phyloP scores from a whole-genome alignment of 176 grass and related monocot genomes.

The Carex scoparia region DNA sequence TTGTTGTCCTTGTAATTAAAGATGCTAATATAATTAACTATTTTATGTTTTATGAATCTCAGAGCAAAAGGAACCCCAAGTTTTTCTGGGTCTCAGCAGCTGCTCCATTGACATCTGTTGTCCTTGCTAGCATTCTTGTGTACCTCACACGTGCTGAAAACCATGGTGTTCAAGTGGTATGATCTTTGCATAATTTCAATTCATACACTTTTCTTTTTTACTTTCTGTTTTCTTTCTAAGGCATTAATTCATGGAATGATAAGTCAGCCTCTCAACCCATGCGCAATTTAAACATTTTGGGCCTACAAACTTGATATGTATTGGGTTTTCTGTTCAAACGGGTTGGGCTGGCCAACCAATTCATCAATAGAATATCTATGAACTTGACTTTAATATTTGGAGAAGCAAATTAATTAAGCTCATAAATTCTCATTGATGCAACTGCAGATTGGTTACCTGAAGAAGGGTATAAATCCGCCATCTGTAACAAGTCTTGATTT shows the following conservation, averaged over 20 bases:
- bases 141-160: constrained; percentile 84
- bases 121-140: constrained; percentile 70
- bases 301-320: background rate
- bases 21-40: background rate
- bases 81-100: constrained; percentile 88
- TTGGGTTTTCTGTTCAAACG: constrained; percentile 1
- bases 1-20: background rate
- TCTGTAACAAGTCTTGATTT: constrained; percentile 59
- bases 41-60: constrained; percentile 11
- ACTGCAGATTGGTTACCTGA: constrained; percentile 73
- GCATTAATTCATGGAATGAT: background rate
- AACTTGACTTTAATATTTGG: background rate
- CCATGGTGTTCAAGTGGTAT: constrained; percentile 94
- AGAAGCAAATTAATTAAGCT: background rate
- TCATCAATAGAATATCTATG: background rate
- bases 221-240: background rate
- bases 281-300: background rate
- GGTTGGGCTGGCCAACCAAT: background rate
- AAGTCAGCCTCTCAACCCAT: background rate
- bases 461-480: constrained; percentile 82
- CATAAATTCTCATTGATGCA: background rate
- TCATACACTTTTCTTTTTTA: background rate
- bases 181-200: background rate
- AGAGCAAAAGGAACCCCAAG: constrained; percentile 71
- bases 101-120: constrained; percentile 72